Evolutionary conservation across 2,329 filamentous ascomycete species (phyloP).

Genomic region (Aspergillus ochraceus): DNA sequence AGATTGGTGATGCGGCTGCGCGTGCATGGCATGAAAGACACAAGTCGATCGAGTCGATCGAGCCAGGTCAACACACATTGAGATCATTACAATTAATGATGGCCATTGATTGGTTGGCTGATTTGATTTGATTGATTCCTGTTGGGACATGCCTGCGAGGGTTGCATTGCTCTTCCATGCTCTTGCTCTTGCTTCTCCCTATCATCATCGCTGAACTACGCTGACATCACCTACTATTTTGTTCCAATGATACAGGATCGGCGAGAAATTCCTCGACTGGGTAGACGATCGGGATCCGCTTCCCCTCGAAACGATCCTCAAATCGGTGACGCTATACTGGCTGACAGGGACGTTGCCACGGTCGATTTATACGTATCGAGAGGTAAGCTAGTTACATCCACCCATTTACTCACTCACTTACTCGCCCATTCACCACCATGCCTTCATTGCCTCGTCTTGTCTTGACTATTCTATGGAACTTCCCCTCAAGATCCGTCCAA

Average conservation of each 20-base stretch:
- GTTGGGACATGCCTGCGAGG: too few species aligned
- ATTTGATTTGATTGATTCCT: too few species aligned
- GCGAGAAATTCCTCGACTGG: slow-evolving; percentile 43
- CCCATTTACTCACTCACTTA: too few species aligned
- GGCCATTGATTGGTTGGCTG: too few species aligned
- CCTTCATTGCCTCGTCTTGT: neutral
- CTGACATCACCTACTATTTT: neutral
- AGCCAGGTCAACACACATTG: too few species aligned
- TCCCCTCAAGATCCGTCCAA: neutral
- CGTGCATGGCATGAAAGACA: too few species aligned
- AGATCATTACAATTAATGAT: too few species aligned
- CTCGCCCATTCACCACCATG: neutral
- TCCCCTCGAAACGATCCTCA: slow-evolving; percentile 30
- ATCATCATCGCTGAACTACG: too few species aligned
- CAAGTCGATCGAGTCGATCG: too few species aligned
- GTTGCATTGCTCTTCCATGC: too few species aligned
- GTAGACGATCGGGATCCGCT: slow-evolving; percentile 31
- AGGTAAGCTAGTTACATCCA: slow-evolving; percentile 17
- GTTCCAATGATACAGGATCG: slow-evolving; percentile 34
- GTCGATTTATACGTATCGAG: slow-evolving; percentile 35
- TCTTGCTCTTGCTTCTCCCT: too few species aligned
- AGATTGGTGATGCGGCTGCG: too few species aligned
- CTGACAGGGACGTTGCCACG: slow-evolving; percentile 38
- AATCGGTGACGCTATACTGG: slow-evolving; percentile 40
- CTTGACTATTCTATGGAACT: neutral